phyloP scores from a whole-genome alignment of 371 early-diverging fungal species.

The Actinomucor elegans region DNA sequence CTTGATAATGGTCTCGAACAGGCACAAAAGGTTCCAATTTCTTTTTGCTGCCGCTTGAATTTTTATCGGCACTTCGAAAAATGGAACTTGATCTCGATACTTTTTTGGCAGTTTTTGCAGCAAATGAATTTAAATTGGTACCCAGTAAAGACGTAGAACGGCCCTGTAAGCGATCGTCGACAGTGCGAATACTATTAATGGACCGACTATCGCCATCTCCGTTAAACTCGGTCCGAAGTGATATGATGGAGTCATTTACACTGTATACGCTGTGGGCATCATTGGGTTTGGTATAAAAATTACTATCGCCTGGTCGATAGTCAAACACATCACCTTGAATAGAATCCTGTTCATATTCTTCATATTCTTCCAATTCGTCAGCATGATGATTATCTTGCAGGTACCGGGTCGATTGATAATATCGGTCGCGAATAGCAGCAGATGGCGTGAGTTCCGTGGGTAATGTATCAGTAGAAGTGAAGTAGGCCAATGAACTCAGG shows the following conservation, averaged over 20 bases:
- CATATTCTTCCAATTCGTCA: slow-evolving; percentile 12
- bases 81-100: slow-evolving; percentile 27
- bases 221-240: slow-evolving; percentile 26
- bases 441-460: slow-evolving; percentile 23
- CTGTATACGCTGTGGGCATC: slow-evolving; percentile 23
- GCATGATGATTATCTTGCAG: slow-evolving; percentile 13
- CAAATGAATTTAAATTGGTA: slow-evolving; percentile 18
- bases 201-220: slow-evolving; percentile 15
- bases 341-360: slow-evolving; percentile 12
- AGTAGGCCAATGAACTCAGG: slow-evolving; percentile 12
- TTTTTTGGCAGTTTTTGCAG: slow-evolving; percentile 24
- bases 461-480: not conserved
- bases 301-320: slow-evolving; percentile 22
- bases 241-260: slow-evolving; percentile 25
- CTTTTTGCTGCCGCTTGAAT: slow-evolving; percentile 3
- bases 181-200: slow-evolving; percentile 17
- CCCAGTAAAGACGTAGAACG: slow-evolving; percentile 8
- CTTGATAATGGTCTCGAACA: slow-evolving; percentile 15
- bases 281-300: slow-evolving; percentile 14
- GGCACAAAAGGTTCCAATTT: slow-evolving; percentile 25
- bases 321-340: slow-evolving; percentile 17
- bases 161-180: slow-evolving; percentile 25
- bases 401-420: slow-evolving; percentile 28
- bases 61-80: slow-evolving; percentile 2
- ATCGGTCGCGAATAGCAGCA: slow-evolving; percentile 31